Conservation (phyloP, 441 rosid species). For the Eugenia klotzschiana region DNA sequence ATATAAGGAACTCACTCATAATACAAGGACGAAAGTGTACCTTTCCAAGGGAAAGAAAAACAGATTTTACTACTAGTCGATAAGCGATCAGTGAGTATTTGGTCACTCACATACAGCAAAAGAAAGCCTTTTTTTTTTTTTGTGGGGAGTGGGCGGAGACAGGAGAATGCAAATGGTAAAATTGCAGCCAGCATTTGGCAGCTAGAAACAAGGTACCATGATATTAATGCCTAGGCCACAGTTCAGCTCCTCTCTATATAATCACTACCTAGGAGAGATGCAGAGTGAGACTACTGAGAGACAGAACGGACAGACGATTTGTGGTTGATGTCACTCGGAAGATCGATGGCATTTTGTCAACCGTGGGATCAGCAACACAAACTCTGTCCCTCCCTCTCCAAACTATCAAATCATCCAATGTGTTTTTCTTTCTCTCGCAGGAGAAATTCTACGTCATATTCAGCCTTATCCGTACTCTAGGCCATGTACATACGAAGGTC, state of each 20-base stretch:
- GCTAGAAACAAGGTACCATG: not conserved
- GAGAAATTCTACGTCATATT: not conserved
- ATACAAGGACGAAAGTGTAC: not conserved
- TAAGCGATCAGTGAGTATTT: not conserved
- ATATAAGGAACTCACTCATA: not conserved
- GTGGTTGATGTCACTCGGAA: not conserved
- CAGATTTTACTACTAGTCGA: not conserved
- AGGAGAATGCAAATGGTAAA: not conserved
- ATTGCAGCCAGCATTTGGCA: not conserved
- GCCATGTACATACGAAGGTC: not conserved
- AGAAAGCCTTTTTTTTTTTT: not conserved
- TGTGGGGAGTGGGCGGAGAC: not conserved
- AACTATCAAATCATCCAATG: not conserved
- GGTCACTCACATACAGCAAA: not conserved
- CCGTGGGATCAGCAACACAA: not conserved
- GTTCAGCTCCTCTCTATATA: not conserved
- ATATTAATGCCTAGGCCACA: not conserved
- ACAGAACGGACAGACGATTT: not conserved
- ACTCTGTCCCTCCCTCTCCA: not conserved
- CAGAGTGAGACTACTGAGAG: not conserved
- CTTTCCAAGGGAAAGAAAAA: not conserved
- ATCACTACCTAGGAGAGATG: not conserved
- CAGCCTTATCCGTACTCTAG: not conserved
- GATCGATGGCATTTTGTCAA: not conserved
- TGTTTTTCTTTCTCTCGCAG: not conserved